Evolutionary conservation across 177 flowering plant species (phyloP).

Genomic region (Vitis hybrid): DNA sequence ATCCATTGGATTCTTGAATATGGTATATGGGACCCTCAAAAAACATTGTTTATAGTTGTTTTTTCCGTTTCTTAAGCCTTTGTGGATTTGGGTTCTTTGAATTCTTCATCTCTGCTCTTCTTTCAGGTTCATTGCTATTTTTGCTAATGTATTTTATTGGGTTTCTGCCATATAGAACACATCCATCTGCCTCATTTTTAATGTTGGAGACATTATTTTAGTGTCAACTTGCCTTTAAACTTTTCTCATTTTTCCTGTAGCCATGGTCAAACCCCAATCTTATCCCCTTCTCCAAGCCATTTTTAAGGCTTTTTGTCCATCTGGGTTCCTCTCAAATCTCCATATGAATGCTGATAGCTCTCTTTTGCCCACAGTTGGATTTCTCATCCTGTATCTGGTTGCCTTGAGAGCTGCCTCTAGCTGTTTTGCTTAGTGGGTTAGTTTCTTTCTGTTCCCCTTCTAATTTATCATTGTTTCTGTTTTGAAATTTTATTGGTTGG

Average conservation of each 20-base stretch:
- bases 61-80: no score
- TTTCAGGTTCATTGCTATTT: no score
- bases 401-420: neutral
- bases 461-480: neutral
- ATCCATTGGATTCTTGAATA: no score
- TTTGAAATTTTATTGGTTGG: no score
- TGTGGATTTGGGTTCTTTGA: no score
- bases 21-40: no score
- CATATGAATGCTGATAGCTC: slow-evolving; percentile 11
- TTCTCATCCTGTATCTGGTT: slow-evolving; percentile 21
- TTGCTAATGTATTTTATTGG: no score
- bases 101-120: no score
- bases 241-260: neutral
- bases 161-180: no score
- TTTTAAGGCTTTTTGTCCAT: slow-evolving; percentile 15
- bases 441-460: slow-evolving; percentile 2
- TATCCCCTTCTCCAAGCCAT: slow-evolving; percentile 7
- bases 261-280: slow-evolving; percentile 18
- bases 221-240: neutral
- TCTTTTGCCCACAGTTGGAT: slow-evolving; percentile 11
- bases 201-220: no score
- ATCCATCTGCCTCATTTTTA: no score
- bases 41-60: no score
- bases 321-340: slow-evolving; percentile 24
- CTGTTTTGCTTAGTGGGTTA: neutral